A percentile compares a stretch with the other conserved stretches of the same genome.
phyloP scores from a whole-genome alignment of 2,329 filamentous ascomycete genomes.

The Albifimbria verrucaria region DNA sequence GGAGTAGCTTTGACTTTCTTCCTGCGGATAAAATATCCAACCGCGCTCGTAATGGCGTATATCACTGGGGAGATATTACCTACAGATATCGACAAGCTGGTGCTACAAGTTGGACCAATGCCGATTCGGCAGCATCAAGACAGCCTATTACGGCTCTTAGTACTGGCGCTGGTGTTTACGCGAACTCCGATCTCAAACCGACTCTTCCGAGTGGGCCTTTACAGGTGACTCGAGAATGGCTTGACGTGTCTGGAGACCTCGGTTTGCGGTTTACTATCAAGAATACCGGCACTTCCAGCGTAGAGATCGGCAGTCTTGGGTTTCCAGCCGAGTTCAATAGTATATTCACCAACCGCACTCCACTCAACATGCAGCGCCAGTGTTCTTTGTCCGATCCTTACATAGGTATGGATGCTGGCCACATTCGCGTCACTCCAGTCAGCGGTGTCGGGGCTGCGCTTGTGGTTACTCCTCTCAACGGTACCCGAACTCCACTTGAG shows the following conservation, averaged over 20 bases:
- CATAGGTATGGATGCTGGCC: slow-evolving; percentile 57
- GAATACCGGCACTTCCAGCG: slow-evolving; percentile 33
- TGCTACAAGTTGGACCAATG: slow-evolving; percentile 38
- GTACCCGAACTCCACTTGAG: slow-evolving; percentile 44
- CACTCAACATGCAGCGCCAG: slow-evolving; percentile 43
- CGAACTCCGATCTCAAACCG: slow-evolving; percentile 35
- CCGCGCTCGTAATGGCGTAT: slow-evolving; percentile 48
- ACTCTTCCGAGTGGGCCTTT: slow-evolving; percentile 39
- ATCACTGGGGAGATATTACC: slow-evolving; percentile 58
- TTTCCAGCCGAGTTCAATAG: slow-evolving; percentile 61
- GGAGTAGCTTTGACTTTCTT: slow-evolving; percentile 49
- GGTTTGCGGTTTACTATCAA: slow-evolving; percentile 48
- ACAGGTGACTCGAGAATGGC: slow-evolving; percentile 50
- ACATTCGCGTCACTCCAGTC: slow-evolving; percentile 50
- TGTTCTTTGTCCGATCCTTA: slow-evolving; percentile 59
- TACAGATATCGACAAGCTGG: slow-evolving; percentile 47
- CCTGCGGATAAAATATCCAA: slow-evolving; percentile 47
- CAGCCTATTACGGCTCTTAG: slow-evolving; percentile 18
- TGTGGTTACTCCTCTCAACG: slow-evolving; percentile 49
- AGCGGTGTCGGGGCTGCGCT: slow-evolving; percentile 50
- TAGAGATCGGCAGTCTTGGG: slow-evolving; percentile 56
- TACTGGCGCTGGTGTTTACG: slow-evolving; percentile 23
- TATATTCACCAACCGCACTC: slow-evolving; percentile 51
- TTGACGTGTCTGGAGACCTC: slow-evolving; percentile 44
- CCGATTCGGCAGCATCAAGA: slow-evolving; percentile 42